Base-by-base conservation (phyloP, 306 rosid species). In the Cotoneaster glaucophyllus region DNA sequence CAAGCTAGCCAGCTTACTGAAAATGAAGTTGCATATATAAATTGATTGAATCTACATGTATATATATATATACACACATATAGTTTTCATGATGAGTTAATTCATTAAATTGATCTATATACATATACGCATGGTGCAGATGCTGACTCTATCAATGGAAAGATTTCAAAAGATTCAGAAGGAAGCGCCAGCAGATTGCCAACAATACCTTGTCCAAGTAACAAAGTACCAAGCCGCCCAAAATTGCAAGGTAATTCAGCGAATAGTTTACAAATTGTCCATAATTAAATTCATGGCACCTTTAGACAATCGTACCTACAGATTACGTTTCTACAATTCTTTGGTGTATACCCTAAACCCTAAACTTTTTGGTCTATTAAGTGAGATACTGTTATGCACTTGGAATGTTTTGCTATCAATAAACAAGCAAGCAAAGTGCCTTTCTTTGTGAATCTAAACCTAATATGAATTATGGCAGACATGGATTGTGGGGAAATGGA, bases 401-500 rank as follows among this genome's bases (percentile, higher is more conserved):
- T 28, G 11, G n/a, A 24, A 24, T 58, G 28, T 9, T 1, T 11
- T 24, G 29, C 29, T 58, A 58, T 21, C 53, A 54, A 19, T 13
- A 54, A 54, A 54, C 24, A 21, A 21, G 24, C 11, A 54, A 54
- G 12, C 26, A 22, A 57, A 57, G 28, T 14, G 28, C 2, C 4
- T 22, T 22, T n/a, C 15, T 57, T 52, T 22, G 28, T 61, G 65
- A 61, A 29, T 26, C 65, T 24, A 61, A 11, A 45, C 52, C n/a
- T 19, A 21, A 64, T 34, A 73, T n/a, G 62, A 22, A 2, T 17
- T 72, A 75, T 69, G 67, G 3, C 79, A 95, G 99, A 84, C 96
- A 1, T 96, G 99, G 99, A 96, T 96, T 32, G 97, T 96, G 53
- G 99, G 99, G 5, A 96, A 96, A 74, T 96, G 99, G 99, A 96